Conservation (phyloP, 306 rosid species). For the Trichosanthes truncata region DNA sequence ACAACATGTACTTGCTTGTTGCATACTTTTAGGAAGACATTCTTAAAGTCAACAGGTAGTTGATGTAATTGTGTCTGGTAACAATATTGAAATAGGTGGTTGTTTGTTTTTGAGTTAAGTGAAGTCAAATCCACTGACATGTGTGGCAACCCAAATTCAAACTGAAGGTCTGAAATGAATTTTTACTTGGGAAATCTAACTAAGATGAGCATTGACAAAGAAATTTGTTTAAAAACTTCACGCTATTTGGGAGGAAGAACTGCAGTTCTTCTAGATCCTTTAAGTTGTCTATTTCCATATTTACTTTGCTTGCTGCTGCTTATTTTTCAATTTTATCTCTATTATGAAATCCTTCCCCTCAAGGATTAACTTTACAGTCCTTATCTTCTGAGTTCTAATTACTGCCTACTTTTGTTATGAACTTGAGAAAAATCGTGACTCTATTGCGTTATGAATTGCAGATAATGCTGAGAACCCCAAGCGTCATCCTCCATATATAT, state of each 20-base stretch:
- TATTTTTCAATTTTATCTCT: not conserved
- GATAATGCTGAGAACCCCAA: slow-evolving; percentile 44
- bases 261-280: not conserved
- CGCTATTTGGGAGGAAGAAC: not conserved
- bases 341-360: not conserved
- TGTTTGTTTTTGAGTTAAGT: not conserved
- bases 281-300: not conserved
- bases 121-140: slow-evolving; percentile 1
- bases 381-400: not conserved
- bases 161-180: not conserved
- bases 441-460: slow-evolving; percentile 23
- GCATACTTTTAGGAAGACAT: not conserved
- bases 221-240: not conserved
- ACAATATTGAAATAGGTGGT: not conserved
- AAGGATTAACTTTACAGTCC: not conserved
- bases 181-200: not conserved
- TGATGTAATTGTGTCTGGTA: not conserved
- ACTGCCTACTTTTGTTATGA: not conserved
- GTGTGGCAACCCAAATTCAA: not conserved
- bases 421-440: not conserved
- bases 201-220: not conserved
- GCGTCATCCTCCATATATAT: slow-evolving; percentile 60
- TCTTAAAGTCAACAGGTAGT: not conserved
- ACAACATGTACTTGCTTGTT: not conserved
- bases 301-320: not conserved